Conservation (phyloP, 148 eudicot species). For the Chenopodium suecicum region DNA sequence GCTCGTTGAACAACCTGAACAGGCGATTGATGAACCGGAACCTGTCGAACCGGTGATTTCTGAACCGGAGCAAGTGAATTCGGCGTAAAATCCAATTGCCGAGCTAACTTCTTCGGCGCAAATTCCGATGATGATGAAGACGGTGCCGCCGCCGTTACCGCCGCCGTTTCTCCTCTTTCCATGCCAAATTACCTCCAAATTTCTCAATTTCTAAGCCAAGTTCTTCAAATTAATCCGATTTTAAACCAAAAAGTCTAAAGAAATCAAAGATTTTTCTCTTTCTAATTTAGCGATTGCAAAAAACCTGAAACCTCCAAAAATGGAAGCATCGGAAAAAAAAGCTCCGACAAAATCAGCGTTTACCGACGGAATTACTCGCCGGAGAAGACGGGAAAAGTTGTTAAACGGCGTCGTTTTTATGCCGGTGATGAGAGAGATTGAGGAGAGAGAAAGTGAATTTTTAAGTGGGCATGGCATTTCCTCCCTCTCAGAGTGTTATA, state of each 20-base stretch:
- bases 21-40: constrained; percentile 3
- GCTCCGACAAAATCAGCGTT: not conserved
- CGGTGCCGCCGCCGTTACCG: constrained; percentile 15
- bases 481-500: not conserved
- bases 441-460: not conserved
- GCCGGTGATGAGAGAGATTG: not conserved
- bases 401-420: constrained; percentile 2
- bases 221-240: not conserved
- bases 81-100: constrained; percentile 58
- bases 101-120: constrained; percentile 35
- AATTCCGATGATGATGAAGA: constrained; percentile 20
- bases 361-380: not conserved
- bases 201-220: not conserved
- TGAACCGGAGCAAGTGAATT: constrained; percentile 28
- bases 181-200: constrained; percentile 19
- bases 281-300: not conserved
- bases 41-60: constrained; percentile 7
- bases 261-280: not conserved
- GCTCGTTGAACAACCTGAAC: constrained; percentile 10
- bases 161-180: constrained; percentile 42
- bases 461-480: constrained; percentile 12
- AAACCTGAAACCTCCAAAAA: not conserved
- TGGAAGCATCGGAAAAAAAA: not conserved
- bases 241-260: not conserved
- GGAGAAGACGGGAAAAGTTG: not conserved